A percentile compares a stretch with the other conserved stretches of the same genome.
These are phyloP conservation scores for Limonium bicolor DNA, from an alignment of 148 eudicot species.

Conservation along the genomic window DNA sequence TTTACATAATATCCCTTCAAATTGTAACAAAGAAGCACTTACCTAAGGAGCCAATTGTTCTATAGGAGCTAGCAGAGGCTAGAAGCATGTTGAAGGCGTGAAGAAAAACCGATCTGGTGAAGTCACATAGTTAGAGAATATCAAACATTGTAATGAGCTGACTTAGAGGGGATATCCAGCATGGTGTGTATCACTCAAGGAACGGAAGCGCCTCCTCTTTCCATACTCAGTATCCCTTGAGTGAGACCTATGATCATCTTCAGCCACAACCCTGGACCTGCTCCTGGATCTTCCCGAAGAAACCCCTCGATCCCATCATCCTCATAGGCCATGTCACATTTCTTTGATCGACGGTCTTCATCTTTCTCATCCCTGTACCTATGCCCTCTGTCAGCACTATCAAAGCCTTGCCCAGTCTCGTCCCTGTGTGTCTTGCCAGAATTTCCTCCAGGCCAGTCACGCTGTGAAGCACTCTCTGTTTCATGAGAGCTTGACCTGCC, in stretches of 20 bases:
- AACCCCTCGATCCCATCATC: conserved; percentile 80
- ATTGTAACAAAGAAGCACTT: background rate
- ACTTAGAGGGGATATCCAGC: conserved; percentile 5
- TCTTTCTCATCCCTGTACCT: conserved; percentile 64
- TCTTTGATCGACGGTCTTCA: conserved; percentile 54
- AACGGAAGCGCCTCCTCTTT: conserved; percentile 75
- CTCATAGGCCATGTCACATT: conserved; percentile 44
- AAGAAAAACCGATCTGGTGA: background rate
- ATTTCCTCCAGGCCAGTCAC: conserved; percentile 56
- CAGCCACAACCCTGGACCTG: conserved; percentile 56
- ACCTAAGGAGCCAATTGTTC: background rate
- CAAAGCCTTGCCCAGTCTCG: conserved; percentile 64
- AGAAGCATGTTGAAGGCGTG: conserved; percentile 1
- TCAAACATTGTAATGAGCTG: background rate
- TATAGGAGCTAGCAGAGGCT: conserved; percentile 3
- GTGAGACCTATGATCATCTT: conserved; percentile 61
- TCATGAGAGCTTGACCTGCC: conserved; percentile 48
- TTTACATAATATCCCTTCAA: background rate
- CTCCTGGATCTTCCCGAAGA: conserved; percentile 72
- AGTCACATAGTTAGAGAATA: conserved; percentile 7
- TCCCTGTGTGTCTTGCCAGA: conserved; percentile 67
- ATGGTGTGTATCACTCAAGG: conserved; percentile 37
- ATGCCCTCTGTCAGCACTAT: conserved; percentile 53
- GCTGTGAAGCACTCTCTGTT: conserved; percentile 60
- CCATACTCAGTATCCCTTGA: conserved; percentile 80